A percentile compares a stretch with the other conserved stretches of the same genome.
These are phyloP conservation scores for Breviolum minutum DNA, from an alignment of 73 alveolate genomes.

Conservation along the genomic window DNA sequence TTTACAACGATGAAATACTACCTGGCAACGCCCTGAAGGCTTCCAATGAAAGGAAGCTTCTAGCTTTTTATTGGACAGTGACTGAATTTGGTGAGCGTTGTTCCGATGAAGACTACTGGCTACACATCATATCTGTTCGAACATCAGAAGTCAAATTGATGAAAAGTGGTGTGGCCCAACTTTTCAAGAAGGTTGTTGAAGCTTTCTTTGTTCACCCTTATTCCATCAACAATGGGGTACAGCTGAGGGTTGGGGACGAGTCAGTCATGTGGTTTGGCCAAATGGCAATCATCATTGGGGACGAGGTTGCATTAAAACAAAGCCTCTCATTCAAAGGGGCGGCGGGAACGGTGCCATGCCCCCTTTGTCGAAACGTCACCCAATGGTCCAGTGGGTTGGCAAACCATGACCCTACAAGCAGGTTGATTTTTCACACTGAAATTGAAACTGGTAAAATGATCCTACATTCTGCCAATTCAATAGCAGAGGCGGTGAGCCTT, in stretches of 20 bases:
- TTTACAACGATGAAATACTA: not conserved
- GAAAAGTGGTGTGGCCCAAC: not conserved
- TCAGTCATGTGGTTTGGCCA: not conserved
- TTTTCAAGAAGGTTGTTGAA: not conserved
- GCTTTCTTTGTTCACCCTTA: not conserved
- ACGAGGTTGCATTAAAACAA: conserved; percentile 1
- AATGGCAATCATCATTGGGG: not conserved
- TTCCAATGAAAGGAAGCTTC: not conserved
- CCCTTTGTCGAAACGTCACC: not conserved
- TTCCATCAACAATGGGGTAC: not conserved
- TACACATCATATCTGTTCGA: not conserved
- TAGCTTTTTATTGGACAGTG: not conserved
- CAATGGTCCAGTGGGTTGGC: not conserved
- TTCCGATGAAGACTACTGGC: not conserved
- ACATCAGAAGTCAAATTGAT: not conserved
- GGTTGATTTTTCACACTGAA: not conserved
- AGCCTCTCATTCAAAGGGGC: not conserved
- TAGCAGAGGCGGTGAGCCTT: not conserved
- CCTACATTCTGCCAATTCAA: not conserved
- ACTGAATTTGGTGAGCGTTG: not conserved
- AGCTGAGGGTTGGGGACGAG: not conserved
- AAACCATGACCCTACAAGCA: not conserved
- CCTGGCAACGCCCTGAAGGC: not conserved
- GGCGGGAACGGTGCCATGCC: not conserved
- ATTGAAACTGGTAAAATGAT: not conserved